Evolutionary conservation across 1,139 yeast species (phyloP).

Genomic region (Geotrichum klebahnii): DNA sequence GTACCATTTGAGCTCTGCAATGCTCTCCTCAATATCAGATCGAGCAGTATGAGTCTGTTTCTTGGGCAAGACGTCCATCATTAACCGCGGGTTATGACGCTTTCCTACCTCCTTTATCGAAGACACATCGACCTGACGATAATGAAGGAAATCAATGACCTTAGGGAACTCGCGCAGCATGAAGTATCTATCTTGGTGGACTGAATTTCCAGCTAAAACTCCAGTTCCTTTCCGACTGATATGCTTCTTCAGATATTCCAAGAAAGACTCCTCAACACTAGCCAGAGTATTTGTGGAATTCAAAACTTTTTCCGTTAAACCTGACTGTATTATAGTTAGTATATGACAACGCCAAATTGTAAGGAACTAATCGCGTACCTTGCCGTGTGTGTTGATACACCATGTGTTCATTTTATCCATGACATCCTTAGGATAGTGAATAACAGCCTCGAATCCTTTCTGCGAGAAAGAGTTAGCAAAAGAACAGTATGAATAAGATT

Average conservation of each 20-base stretch:
- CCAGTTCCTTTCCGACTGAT: slow-evolving; percentile 54
- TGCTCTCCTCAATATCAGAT: slow-evolving; percentile 84
- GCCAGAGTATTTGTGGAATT: slow-evolving; percentile 51
- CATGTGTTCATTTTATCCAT: slow-evolving; percentile 77
- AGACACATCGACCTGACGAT: slow-evolving; percentile 85
- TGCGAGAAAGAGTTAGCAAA: slow-evolving; percentile 12
- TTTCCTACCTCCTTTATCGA: slow-evolving; percentile 72
- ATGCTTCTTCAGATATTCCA: slow-evolving; percentile 55
- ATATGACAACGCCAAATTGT: slow-evolving; percentile 6
- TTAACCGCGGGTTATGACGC: slow-evolving; percentile 67
- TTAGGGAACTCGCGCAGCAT: slow-evolving; percentile 79
- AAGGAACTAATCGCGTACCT: slow-evolving; percentile 24
- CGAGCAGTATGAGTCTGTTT: slow-evolving; percentile 74
- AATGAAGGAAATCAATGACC: slow-evolving; percentile 59
- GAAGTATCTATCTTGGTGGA: slow-evolving; percentile 87
- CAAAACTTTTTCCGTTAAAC: slow-evolving; percentile 68
- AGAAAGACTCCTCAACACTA: slow-evolving; percentile 61
- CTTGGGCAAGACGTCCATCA: slow-evolving; percentile 60
- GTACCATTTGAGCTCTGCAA: slow-evolving; percentile 77
- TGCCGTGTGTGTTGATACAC: slow-evolving; percentile 77
- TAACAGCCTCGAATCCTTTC: slow-evolving; percentile 72
- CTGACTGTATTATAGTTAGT: slow-evolving; percentile 44
- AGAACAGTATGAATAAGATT: not conserved
- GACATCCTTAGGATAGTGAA: slow-evolving; percentile 62
- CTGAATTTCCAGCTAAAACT: slow-evolving; percentile 82